These are phyloP conservation scores for Colletotrichum cordylinicola DNA, from an alignment of 2,329 filamentous ascomycete genomes.

Conservation along the genomic window DNA sequence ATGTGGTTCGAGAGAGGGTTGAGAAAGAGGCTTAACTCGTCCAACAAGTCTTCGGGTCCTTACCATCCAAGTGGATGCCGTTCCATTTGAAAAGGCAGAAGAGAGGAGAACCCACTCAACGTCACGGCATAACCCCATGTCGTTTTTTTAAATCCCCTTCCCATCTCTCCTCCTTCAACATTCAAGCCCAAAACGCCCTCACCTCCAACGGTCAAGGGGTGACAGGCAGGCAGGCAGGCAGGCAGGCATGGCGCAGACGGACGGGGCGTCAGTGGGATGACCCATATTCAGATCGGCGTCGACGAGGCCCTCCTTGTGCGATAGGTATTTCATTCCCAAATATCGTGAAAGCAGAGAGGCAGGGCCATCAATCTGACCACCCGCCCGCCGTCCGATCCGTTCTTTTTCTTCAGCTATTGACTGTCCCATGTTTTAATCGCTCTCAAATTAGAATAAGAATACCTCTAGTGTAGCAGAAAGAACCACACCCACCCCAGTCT, in stretches of 20 bases:
- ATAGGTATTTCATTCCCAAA: not conserved
- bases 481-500: not conserved
- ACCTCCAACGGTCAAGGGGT: not conserved
- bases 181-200: conserved; percentile 7
- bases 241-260: too few species aligned
- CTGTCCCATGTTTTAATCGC: not conserved
- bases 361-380: not conserved
- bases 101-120: not conserved
- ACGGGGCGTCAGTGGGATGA: not conserved
- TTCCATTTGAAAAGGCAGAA: not conserved
- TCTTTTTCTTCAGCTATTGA: not conserved
- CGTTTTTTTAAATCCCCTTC: not conserved
- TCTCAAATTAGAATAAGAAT: conserved; percentile 13
- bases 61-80: not conserved
- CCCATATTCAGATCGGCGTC: conserved; percentile 16
- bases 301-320: not conserved
- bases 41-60: not conserved
- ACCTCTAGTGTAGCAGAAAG: conserved; percentile 5
- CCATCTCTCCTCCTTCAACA: not conserved
- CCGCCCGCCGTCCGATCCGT: not conserved
- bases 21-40: conserved; percentile 9
- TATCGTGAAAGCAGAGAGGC: too few species aligned
- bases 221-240: not conserved
- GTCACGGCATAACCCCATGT: conserved; percentile 18
- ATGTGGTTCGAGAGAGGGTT: not conserved